Evolutionary conservation across 352 stramenopile genomes (phyloP).

Genomic region (Blastocystis sp.): DNA sequence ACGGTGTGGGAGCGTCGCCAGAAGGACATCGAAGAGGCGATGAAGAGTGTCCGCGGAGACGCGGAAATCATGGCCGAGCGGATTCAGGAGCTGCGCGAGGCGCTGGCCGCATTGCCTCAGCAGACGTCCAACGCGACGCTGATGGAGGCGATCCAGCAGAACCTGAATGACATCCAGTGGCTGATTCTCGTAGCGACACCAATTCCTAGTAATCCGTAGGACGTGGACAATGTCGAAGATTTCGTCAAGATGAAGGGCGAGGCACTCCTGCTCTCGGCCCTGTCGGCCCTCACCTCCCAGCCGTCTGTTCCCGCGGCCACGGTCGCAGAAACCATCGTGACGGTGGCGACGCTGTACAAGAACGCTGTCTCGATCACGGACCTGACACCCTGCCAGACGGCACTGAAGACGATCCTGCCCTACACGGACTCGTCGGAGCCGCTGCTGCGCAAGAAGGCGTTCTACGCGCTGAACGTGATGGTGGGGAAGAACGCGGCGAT

Average conservation of each 20-base stretch:
- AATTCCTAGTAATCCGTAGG: neutral
- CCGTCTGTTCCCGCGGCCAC: neutral
- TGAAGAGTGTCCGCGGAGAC: conserved; percentile 48
- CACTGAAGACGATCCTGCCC: neutral
- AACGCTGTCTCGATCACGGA: conserved; percentile 14
- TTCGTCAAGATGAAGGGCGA: conserved; percentile 38
- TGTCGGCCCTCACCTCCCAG: neutral
- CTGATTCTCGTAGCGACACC: neutral
- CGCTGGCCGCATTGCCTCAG: neutral
- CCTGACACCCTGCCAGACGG: neutral
- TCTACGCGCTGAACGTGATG: conserved; percentile 20
- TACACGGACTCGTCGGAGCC: neutral
- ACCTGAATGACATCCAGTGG: conserved; percentile 19
- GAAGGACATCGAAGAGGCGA: conserved; percentile 18
- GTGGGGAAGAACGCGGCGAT: neutral
- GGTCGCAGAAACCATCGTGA: neutral
- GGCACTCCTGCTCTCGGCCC: neutral
- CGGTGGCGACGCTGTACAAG: conserved; percentile 42
- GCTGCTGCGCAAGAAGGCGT: neutral
- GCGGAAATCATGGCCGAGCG: conserved; percentile 38
- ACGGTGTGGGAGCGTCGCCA: conserved; percentile 47
- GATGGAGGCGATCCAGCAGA: neutral
- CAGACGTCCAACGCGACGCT: conserved; percentile 7
- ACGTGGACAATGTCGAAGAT: conserved; percentile 54
- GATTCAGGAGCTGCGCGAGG: neutral